phyloP scores from a whole-genome alignment of 179 eudicot genomes.

The Silene noctiflora region DNA sequence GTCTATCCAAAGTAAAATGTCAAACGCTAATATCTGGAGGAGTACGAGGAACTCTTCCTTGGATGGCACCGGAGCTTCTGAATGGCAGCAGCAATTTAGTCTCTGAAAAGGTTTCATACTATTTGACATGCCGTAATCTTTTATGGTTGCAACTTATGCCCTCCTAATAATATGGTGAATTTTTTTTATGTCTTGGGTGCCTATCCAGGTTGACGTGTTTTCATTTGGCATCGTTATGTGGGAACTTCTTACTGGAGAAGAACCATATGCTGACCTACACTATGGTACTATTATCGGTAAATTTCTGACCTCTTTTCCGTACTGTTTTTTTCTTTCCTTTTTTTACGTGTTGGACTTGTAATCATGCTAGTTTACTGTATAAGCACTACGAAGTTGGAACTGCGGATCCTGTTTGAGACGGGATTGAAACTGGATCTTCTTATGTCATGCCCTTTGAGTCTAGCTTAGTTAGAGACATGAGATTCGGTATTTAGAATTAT shows the following conservation, averaged over 20 bases:
- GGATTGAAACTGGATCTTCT: neutral
- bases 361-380: neutral
- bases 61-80: constrained; percentile 98
- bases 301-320: constrained; percentile 3
- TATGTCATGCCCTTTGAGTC: neutral
- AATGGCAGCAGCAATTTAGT: constrained; percentile 91
- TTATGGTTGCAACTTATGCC: neutral
- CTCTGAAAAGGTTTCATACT: constrained; percentile 66
- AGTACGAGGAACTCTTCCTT: constrained; percentile 92
- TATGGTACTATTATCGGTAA: constrained; percentile 91
- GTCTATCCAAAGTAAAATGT: constrained; percentile 87
- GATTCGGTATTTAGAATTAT: neutral
- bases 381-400: neutral
- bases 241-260: constrained; percentile 96
- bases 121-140: neutral
- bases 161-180: neutral
- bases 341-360: neutral
- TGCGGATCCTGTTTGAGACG: neutral
- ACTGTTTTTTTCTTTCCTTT: neutral
- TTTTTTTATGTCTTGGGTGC: neutral
- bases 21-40: constrained; percentile 93
- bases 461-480: neutral
- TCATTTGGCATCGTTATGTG: constrained; percentile 91
- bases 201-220: constrained; percentile 75
- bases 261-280: constrained; percentile 91